phyloP scores from a whole-genome alignment of 2,329 filamentous ascomycete genomes.

The Knoxdaviesia capensis region DNA sequence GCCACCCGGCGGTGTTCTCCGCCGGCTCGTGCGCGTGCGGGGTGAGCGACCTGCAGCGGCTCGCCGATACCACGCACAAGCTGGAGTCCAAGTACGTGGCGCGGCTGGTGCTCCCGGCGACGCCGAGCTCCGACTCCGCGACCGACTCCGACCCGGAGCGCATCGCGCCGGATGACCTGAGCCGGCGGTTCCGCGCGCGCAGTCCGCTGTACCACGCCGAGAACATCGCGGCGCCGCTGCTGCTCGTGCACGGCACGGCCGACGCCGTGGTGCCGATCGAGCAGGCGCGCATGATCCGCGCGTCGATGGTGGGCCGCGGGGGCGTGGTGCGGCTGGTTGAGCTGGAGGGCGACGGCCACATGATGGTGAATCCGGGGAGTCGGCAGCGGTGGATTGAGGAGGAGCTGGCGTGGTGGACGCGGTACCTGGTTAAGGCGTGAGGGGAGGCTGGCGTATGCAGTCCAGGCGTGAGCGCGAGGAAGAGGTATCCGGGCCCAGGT shows the following conservation, averaged over 20 bases:
- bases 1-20: slow-evolving; percentile 24
- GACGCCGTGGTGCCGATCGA: slow-evolving; percentile 38
- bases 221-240: slow-evolving; percentile 26
- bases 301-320: slow-evolving; percentile 18
- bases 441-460: too few species aligned
- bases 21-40: slow-evolving; percentile 28
- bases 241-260: slow-evolving; percentile 33
- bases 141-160: slow-evolving; percentile 13
- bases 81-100: slow-evolving; percentile 33
- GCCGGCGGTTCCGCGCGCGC: slow-evolving; percentile 16
- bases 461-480: too few species aligned
- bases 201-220: slow-evolving; percentile 27
- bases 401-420: slow-evolving; percentile 8
- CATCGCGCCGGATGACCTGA: slow-evolving; percentile 7
- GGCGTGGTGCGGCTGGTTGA: slow-evolving; percentile 25
- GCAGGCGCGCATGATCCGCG: slow-evolving; percentile 32
- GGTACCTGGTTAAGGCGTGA: too few species aligned
- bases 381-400: slow-evolving; percentile 18
- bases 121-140: slow-evolving; percentile 12
- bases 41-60: slow-evolving; percentile 25
- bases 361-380: slow-evolving; percentile 21
- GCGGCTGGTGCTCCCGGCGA: slow-evolving; percentile 17
- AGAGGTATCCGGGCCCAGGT: too few species aligned
- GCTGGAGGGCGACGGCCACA: slow-evolving; percentile 29
- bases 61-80: slow-evolving; percentile 30